Base-by-base conservation (phyloP, 164 flowering plant genomes). In the Malania oleifera region DNA sequence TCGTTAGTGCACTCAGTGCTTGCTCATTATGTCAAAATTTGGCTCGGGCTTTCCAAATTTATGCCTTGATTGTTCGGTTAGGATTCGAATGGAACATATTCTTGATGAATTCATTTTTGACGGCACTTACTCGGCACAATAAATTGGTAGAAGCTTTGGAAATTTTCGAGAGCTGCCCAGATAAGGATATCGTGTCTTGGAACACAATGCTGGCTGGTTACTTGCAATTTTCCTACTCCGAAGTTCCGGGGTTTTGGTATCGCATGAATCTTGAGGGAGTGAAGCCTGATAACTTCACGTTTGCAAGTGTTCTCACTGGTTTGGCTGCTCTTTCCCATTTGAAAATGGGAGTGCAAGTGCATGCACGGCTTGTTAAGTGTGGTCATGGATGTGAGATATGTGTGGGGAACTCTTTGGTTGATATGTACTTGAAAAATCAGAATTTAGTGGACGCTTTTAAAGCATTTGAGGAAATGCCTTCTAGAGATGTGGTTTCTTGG, bases 181-280 rank as follows among this genome's bases (percentile, higher is more conserved):
- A 34, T 29, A 86, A 65, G 46, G 96, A 89, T 64, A 62, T 72
- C 25, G 88, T 89, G 45, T 73, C 91, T 4, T 85, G 95, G 95
- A 89, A 89, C 68, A 77, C 88, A 0, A 72, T 89, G 73, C 66
- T 89, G 49, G 80, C 77, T 1, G 97, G 92, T 20, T 82, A 72
- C 60, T 63, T 82, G 81, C 79, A 82, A 63, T 64, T 62, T 28
- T 70, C 65, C 14, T 77, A 62, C 47, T 34, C 59, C 0, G 59
- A 72, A 24, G 47, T 80, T 2, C 84, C 88, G 3, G 27, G 58
- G 1, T 78, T 89, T 23, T 89, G 91, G 89, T 67, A 56, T 54
- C 69, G 79, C 25, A 80, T 89, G 95, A 80, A 57, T 27, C 34
- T 26, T 12, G 80, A 73, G 25, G 87, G 82, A 0, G 73, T 83